These are phyloP conservation scores for Ceratocystis lukuohia DNA, from an alignment of 2,329 filamentous ascomycete genomes.

Conservation along the genomic window DNA sequence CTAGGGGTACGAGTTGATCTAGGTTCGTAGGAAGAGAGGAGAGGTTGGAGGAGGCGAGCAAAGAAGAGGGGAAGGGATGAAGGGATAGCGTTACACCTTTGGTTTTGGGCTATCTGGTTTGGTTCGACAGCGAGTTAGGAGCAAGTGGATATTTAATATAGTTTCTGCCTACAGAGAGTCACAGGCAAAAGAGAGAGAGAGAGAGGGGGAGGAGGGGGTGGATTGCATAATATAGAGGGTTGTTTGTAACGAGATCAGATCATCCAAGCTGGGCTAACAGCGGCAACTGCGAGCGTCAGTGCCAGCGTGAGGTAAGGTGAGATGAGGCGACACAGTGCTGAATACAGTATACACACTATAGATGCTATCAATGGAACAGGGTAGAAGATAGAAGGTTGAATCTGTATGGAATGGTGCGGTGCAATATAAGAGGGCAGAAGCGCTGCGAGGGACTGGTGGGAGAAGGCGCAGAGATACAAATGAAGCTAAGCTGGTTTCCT, in stretches of 20 bases:
- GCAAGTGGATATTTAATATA: too few species aligned
- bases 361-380: background rate
- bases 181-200: background rate
- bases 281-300: background rate
- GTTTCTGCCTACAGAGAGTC: background rate
- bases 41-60: background rate
- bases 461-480: background rate
- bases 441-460: too few species aligned
- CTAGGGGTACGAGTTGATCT: background rate
- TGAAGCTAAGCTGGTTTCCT: background rate
- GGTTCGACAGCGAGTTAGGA: background rate
- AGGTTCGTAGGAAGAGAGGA: background rate
- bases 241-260: background rate
- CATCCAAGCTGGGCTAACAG: background rate
- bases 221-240: background rate
- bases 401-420: too few species aligned
- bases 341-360: background rate
- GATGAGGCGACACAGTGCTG: background rate
- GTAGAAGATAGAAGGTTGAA: too few species aligned
- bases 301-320: background rate
- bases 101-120: background rate
- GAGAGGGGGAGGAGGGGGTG: background rate
- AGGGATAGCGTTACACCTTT: background rate
- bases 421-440: background rate
- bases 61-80: background rate